Evolutionary conservation across 2,329 filamentous ascomycete species (phyloP), one percentile per base, ranked within the genome.

Genomic region (Nakataea oryzae): DNA sequence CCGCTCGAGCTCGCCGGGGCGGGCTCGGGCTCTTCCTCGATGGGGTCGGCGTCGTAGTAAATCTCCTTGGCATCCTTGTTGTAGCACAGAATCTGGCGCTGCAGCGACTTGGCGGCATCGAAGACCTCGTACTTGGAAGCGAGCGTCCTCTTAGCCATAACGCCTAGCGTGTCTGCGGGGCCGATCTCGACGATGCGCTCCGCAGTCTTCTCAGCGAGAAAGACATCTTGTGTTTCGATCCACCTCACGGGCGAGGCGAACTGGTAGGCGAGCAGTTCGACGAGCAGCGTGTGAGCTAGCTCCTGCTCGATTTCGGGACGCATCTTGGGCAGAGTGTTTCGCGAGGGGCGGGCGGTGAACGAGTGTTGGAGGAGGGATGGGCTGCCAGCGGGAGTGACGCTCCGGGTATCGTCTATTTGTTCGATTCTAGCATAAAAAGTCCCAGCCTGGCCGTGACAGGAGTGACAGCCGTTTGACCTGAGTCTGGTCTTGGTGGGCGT

Each of bases 141-240:
- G 65, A 99, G 79, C 61, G 95, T 99, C 70, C 93, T 86, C 82
- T 93, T 96, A 67, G 95, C 95, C 95, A 99, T 99, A 63, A 91
- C 93, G 73, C 93, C 93, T 47, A 99, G 86, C 29, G 95, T 99
- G 77, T 99, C 93, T 70, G 93, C 93, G 29, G 95, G 95, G 74
- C 95, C 95, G 70, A 99, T 89, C 77, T 99, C 95, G 70, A 99
- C 95, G 73, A 99, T 96, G 73, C 95, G 88, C 83, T 99, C 95
- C 60, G 95, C 96, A 61, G 87, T 89, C 80, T 96, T 95, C 77
- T 97, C 92, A 67, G 89, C 93, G 70, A 99, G 89, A 72, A 99
- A 95, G 70, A 99, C 95, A 93, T 99, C 95, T 79, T 99, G 95
- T 62, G 95, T 99, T 80, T 99, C 95, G 77, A 99, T 99, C 95